phyloP scores from a whole-genome alignment of 495 filamentous ascomycete species.

The Oleoguttula mirabilis region DNA sequence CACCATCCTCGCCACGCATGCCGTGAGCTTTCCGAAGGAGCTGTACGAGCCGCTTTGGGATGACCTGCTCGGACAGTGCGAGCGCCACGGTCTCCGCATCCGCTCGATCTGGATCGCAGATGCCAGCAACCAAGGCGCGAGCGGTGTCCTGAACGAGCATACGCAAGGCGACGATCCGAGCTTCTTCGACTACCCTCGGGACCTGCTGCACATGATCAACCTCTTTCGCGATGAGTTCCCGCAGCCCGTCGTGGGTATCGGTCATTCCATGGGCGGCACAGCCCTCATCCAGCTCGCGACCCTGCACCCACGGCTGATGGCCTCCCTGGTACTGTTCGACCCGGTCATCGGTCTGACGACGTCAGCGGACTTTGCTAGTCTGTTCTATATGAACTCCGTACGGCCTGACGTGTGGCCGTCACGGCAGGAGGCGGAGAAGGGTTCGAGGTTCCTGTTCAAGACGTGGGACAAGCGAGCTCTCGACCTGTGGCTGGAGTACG shows the following conservation, averaged over 20 bases:
- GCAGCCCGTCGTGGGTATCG: constrained; percentile 66
- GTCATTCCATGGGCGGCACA: constrained; percentile 71
- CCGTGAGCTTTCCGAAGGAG: constrained; percentile 89
- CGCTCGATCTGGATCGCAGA: constrained; percentile 81
- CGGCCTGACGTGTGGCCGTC: constrained; percentile 23
- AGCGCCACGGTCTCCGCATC: constrained; percentile 51
- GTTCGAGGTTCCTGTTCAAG: constrained; percentile 23
- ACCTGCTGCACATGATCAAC: constrained; percentile 71
- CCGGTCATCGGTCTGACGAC: constrained; percentile 41
- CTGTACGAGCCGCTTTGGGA: constrained; percentile 84
- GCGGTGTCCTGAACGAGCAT: constrained; percentile 61
- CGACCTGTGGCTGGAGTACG: constrained; percentile 17
- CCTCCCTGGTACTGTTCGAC: constrained; percentile 60
- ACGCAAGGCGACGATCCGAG: constrained; percentile 60
- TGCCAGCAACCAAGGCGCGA: constrained; percentile 62
- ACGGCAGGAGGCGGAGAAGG: constrained; percentile 21
- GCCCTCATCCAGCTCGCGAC: constrained; percentile 41
- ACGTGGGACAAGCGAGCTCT: constrained; percentile 27
- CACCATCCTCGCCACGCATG: constrained; percentile 74
- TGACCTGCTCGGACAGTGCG: constrained; percentile 47
- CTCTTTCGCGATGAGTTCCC: constrained; percentile 63
- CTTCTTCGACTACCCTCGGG: constrained; percentile 56
- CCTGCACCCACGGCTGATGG: constrained; percentile 65
- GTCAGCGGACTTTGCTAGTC: neutral
- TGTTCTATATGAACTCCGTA: constrained; percentile 2